Conservation (phyloP, 768 basidiomycete genomes). For the Auricularia cornea region DNA sequence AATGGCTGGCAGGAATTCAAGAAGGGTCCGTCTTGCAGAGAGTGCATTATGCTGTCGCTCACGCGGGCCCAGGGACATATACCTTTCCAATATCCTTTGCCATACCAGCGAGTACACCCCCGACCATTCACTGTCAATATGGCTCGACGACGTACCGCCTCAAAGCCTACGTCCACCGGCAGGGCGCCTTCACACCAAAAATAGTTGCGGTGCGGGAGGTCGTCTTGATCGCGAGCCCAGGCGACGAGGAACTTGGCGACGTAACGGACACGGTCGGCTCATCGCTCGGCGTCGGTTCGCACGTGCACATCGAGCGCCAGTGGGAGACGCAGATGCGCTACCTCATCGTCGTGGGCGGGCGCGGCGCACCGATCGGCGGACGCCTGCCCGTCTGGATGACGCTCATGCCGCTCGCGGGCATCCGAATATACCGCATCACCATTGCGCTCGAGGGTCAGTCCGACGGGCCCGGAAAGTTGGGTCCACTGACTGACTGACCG, state of each 20-base stretch:
- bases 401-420: conserved; percentile 74
- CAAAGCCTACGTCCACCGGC: conserved; percentile 74
- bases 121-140: conserved; percentile 63
- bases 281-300: conserved; percentile 18
- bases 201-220: conserved; percentile 65
- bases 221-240: conserved; percentile 61
- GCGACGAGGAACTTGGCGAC: conserved; percentile 82
- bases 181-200: conserved; percentile 70
- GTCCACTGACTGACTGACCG: background rate
- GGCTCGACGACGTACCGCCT: conserved; percentile 75
- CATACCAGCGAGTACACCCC: conserved; percentile 72
- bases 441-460: conserved; percentile 72
- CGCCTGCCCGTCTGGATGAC: conserved; percentile 71
- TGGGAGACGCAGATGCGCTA: conserved; percentile 91
- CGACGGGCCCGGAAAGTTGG: background rate
- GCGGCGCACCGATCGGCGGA: conserved; percentile 78
- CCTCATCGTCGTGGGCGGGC: conserved; percentile 61
- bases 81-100: conserved; percentile 90
- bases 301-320: conserved; percentile 74
- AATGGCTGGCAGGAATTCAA: conserved; percentile 76
- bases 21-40: conserved; percentile 45
- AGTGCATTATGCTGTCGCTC: conserved; percentile 22
- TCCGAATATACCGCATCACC: conserved; percentile 67
- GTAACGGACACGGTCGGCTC: conserved; percentile 15
- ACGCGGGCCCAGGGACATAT: conserved; percentile 53